phyloP scores from a whole-genome alignment of 225 moss, liverwort and hornwort species.

The Bryoerythrophyllum caledonicum region DNA sequence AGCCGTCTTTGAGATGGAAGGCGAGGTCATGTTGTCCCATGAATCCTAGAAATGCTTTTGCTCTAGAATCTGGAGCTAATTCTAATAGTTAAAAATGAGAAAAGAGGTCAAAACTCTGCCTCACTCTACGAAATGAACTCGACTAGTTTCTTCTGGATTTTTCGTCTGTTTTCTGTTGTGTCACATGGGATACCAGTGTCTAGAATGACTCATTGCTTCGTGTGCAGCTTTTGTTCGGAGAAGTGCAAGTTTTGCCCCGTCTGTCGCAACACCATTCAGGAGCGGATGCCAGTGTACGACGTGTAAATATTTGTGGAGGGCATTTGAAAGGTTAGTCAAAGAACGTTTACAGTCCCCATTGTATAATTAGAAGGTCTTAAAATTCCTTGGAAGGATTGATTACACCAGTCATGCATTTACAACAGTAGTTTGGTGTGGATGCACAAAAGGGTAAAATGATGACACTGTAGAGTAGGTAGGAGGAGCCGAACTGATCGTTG shows the following conservation, averaged over 20 bases:
- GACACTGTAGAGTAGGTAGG: background rate
- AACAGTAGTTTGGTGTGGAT: constrained; percentile 30
- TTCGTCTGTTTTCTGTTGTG: constrained; percentile 7
- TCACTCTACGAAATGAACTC: too few species aligned
- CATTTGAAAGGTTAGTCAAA: constrained; percentile 31
- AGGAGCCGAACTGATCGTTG: constrained; percentile 24
- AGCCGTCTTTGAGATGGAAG: too few species aligned
- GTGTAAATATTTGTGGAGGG: constrained; percentile 62
- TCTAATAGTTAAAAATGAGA: too few species aligned
- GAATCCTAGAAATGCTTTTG: too few species aligned
- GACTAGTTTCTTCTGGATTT: background rate
- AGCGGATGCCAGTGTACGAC: constrained; percentile 95
- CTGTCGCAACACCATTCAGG: constrained; percentile 72
- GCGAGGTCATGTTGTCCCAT: too few species aligned
- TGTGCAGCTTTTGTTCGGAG: constrained; percentile 88
- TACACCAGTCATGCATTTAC: constrained; percentile 22
- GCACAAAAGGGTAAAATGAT: background rate
- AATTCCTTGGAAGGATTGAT: constrained; percentile 21
- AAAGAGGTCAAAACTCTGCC: too few species aligned
- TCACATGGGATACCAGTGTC: too few species aligned
- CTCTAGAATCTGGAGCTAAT: too few species aligned
- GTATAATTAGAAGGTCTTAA: constrained; percentile 22
- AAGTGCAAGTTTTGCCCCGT: constrained; percentile 97
- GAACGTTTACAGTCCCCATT: constrained; percentile 25
- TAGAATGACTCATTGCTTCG: background rate